A percentile compares a stretch with the other conserved stretches of the same genome.
Evolutionary conservation across 225 moss, liverwort and hornwort genomes (phyloP).

Genomic region (Marchantia paleacea): DNA sequence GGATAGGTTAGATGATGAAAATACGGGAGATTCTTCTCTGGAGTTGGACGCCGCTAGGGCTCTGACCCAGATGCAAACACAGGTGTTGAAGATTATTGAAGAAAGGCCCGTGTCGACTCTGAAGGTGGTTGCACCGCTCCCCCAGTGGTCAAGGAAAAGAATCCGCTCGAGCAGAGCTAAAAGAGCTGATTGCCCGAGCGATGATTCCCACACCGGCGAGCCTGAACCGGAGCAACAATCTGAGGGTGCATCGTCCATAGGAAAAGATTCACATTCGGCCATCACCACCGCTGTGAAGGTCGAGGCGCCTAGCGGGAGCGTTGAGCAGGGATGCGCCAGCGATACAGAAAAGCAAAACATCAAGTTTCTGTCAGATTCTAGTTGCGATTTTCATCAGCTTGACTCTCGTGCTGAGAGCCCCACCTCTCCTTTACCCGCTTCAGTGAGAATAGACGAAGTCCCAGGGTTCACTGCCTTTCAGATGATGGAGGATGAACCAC

Average conservation of each 20-base stretch:
- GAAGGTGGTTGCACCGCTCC: neutral
- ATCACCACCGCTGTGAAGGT: constrained; percentile 27
- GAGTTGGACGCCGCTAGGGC: constrained; percentile 34
- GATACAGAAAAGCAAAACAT: constrained; percentile 23
- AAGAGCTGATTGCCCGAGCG: constrained; percentile 27
- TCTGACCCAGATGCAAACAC: constrained; percentile 30
- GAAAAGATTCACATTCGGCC: constrained; percentile 33
- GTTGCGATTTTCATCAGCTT: constrained; percentile 31
- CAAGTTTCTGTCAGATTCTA: constrained; percentile 43
- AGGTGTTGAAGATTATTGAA: neutral
- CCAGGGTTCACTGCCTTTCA: constrained; percentile 12
- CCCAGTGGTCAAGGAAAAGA: constrained; percentile 38
- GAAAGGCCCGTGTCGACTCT: neutral
- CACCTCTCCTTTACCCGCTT: constrained; percentile 31
- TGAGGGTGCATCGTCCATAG: constrained; percentile 24
- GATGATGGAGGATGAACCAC: constrained; percentile 33
- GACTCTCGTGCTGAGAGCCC: constrained; percentile 50
- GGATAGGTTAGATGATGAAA: constrained; percentile 18
- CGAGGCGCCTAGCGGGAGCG: constrained; percentile 26
- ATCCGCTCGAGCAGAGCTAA: constrained; percentile 33
- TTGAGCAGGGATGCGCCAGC: constrained; percentile 18
- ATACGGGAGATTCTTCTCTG: constrained; percentile 22
- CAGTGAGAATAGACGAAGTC: constrained; percentile 9
- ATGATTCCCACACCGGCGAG: constrained; percentile 12
- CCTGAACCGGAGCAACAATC: constrained; percentile 25